A percentile compares a stretch with the other conserved stretches of the same genome.
Conservation (phyloP, 75 land plant species). For the Sequoia sempervirens region DNA sequence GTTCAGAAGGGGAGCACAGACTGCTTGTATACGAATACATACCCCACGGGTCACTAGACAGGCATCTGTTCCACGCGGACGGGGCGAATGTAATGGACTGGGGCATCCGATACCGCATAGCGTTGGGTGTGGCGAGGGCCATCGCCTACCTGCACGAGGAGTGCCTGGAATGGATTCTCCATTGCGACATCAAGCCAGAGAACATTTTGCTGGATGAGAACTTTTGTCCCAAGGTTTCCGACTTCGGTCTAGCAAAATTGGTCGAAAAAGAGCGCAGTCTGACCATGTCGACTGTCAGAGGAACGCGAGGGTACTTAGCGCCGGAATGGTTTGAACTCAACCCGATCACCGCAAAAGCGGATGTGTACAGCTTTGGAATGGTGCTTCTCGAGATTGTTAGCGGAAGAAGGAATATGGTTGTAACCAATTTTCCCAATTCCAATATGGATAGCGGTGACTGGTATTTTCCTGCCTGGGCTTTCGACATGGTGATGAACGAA, state of each 20-base stretch:
- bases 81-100: slow-evolving; percentile 4
- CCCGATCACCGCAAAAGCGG: slow-evolving; percentile 39
- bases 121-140: slow-evolving; percentile 20
- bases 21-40: slow-evolving; percentile 52
- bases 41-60: slow-evolving; percentile 43
- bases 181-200: slow-evolving; percentile 23
- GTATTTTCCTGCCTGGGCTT: slow-evolving; percentile 63
- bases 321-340: slow-evolving; percentile 11
- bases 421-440: not conserved
- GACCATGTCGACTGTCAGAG: slow-evolving; percentile 3
- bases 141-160: slow-evolving; percentile 33
- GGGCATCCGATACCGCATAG: slow-evolving; percentile 16
- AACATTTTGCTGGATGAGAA: slow-evolving; percentile 23
- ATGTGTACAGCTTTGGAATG: slow-evolving; percentile 83
- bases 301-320: slow-evolving; percentile 22
- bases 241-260: slow-evolving; percentile 25
- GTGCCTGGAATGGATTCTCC: slow-evolving; percentile 19
- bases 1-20: slow-evolving; percentile 39
- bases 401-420: slow-evolving; percentile 35
- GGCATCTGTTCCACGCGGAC: slow-evolving; percentile 16
- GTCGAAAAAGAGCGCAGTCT: slow-evolving; percentile 13
- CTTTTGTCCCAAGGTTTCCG: slow-evolving; percentile 25
- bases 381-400: slow-evolving; percentile 60
- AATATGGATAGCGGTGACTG: slow-evolving; percentile 32
- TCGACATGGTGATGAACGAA: slow-evolving; percentile 39